Evolutionary conservation across 768 basidiomycete species (phyloP).

Genomic region (Trametes gibbosa): DNA sequence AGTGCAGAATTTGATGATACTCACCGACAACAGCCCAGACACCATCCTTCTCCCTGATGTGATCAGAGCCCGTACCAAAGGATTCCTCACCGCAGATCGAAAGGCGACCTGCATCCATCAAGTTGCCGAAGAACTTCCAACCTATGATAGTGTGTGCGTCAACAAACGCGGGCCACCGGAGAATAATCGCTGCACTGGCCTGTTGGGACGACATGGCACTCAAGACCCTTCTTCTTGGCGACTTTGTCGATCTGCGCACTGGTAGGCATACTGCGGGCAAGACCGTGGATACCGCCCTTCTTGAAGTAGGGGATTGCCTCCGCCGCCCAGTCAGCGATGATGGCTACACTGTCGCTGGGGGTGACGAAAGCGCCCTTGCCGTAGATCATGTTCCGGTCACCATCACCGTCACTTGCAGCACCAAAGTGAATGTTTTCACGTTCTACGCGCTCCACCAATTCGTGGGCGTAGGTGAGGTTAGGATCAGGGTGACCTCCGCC

Average conservation of each 20-base stretch:
- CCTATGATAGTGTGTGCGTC: constrained; percentile 44
- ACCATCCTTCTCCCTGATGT: constrained; percentile 99
- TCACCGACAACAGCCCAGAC: constrained; percentile 93
- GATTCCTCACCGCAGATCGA: constrained; percentile 99
- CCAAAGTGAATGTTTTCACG: constrained; percentile 84
- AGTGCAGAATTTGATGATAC: no score
- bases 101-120: constrained; percentile 97
- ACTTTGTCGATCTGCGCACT: constrained; percentile 96
- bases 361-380: constrained; percentile 98
- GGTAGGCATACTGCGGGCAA: constrained; percentile 97
- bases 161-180: neutral
- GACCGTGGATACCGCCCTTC: constrained; percentile 86
- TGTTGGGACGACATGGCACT: constrained; percentile 95
- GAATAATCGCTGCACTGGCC: constrained; percentile 44
- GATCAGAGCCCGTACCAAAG: constrained; percentile 99
- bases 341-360: constrained; percentile 95
- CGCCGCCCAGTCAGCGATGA: constrained; percentile 94
- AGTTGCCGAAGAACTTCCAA: constrained; percentile 99
- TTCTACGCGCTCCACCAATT: constrained; percentile 92
- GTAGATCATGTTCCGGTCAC: constrained; percentile 99
- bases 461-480: constrained; percentile 95
- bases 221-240: constrained; percentile 88
- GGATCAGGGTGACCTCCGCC: constrained; percentile 98
- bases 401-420: constrained; percentile 96
- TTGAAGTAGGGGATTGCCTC: constrained; percentile 91